Percentiles rank a stretch among this genome's conserved stretches.
Evolutionary conservation across 495 filamentous ascomycete species (phyloP).

Genomic region (Hypoxylon intermedium): DNA sequence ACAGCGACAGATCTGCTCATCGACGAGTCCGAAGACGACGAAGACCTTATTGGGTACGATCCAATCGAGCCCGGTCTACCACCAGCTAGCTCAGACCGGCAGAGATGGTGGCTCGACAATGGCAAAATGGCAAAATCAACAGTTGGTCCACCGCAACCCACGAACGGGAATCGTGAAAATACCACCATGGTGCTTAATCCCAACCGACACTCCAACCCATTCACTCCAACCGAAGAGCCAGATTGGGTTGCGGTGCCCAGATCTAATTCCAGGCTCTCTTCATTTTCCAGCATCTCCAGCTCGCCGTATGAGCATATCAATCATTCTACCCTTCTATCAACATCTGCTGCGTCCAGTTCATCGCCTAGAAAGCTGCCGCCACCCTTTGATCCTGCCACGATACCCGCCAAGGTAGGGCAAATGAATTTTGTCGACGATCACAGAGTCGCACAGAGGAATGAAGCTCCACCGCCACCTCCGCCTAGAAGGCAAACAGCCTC

Average conservation of each 20-base stretch:
- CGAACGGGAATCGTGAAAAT: slow-evolving; percentile 42
- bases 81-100: slow-evolving; percentile 84
- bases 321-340: slow-evolving; percentile 53
- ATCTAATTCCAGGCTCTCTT: slow-evolving; percentile 53
- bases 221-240: slow-evolving; percentile 67
- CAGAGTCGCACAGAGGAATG: slow-evolving; percentile 32
- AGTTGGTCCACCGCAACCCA: slow-evolving; percentile 66
- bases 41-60: slow-evolving; percentile 75
- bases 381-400: slow-evolving; percentile 56
- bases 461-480: slow-evolving; percentile 56
- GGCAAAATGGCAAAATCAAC: slow-evolving; percentile 77
- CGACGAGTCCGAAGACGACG: slow-evolving; percentile 69
- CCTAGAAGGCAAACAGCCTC: slow-evolving; percentile 52
- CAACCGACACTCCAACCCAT: slow-evolving; percentile 81
- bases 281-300: slow-evolving; percentile 53
- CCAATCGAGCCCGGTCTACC: slow-evolving; percentile 82
- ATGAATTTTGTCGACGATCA: slow-evolving; percentile 47
- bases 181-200: slow-evolving; percentile 68
- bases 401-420: slow-evolving; percentile 51
- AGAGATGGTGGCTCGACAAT: slow-evolving; percentile 96
- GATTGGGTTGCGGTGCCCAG: slow-evolving; percentile 77
- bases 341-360: slow-evolving; percentile 48
- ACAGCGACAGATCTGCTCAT: slow-evolving; percentile 52
- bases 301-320: slow-evolving; percentile 58
- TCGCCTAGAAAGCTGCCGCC: slow-evolving; percentile 60